Evolutionary conservation across 2,329 filamentous ascomycete genomes (phyloP).

Genomic region (Arthrocladium fulminans): DNA sequence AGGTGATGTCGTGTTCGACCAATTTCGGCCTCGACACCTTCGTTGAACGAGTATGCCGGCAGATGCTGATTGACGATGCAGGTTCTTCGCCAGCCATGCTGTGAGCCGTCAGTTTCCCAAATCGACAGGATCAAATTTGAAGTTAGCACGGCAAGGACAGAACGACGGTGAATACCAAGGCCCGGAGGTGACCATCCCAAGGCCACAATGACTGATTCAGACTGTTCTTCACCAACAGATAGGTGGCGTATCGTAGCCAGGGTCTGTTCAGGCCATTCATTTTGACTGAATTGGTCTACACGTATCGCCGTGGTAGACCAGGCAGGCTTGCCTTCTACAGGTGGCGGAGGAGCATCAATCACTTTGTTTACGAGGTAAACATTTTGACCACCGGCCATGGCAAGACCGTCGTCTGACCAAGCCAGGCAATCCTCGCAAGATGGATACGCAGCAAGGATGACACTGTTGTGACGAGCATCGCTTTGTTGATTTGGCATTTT

Average conservation of each 20-base stretch:
- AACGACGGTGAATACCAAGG: constrained; percentile 45
- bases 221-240: constrained; percentile 53
- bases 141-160: constrained; percentile 47
- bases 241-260: constrained; percentile 41
- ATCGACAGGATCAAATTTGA: constrained; percentile 49
- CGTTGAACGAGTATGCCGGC: constrained; percentile 22
- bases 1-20: constrained; percentile 22
- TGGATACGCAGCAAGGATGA: constrained; percentile 41
- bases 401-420: constrained; percentile 52
- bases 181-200: constrained; percentile 51
- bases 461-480: constrained; percentile 1
- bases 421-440: constrained; percentile 45
- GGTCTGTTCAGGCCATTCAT: constrained; percentile 41
- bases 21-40: constrained; percentile 11
- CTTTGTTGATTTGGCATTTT: background rate
- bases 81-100: constrained; percentile 43
- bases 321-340: constrained; percentile 11
- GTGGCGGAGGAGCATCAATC: constrained; percentile 11
- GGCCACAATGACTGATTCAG: constrained; percentile 40
- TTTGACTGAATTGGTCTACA: constrained; percentile 43
- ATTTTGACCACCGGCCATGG: constrained; percentile 47
- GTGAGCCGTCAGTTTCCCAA: constrained; percentile 43
- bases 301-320: constrained; percentile 38
- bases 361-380: constrained; percentile 31
- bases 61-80: constrained; percentile 43